These are phyloP conservation scores for Delphinella strobiligena DNA, from an alignment of 2,329 filamentous ascomycete species.

Conservation along the genomic window DNA sequence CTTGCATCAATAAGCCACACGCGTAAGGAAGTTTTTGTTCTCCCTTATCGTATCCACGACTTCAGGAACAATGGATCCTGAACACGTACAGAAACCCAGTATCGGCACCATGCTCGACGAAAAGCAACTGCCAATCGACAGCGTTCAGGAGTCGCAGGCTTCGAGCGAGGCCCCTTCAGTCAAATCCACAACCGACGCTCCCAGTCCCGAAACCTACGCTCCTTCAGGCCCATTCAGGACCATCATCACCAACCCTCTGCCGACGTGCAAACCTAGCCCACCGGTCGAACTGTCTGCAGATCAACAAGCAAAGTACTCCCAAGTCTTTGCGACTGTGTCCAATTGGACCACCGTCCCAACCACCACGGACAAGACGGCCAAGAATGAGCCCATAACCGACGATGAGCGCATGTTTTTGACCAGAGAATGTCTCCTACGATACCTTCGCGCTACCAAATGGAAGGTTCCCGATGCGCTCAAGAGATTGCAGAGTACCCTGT, in stretches of 20 bases:
- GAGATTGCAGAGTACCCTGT: slow-evolving; percentile 67
- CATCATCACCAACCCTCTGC: slow-evolving; percentile 20
- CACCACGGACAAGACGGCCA: slow-evolving; percentile 45
- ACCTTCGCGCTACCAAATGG: slow-evolving; percentile 92
- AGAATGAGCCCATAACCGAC: slow-evolving; percentile 57
- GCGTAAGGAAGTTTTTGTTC: no score
- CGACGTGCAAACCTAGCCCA: slow-evolving; percentile 45
- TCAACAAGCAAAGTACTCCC: slow-evolving; percentile 70
- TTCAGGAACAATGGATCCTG: slow-evolving; percentile 1
- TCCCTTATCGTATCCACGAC: not conserved
- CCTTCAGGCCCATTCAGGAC: slow-evolving; percentile 19
- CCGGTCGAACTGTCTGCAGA: slow-evolving; percentile 56
- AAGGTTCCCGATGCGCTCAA: slow-evolving; percentile 60
- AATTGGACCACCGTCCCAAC: slow-evolving; percentile 60
- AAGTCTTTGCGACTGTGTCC: slow-evolving; percentile 58
- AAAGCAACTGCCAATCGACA: not conserved
- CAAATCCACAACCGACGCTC: slow-evolving; percentile 9
- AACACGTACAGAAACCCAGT: slow-evolving; percentile 1
- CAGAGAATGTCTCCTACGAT: slow-evolving; percentile 81
- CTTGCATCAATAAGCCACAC: no score
- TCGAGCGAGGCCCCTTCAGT: slow-evolving; percentile 10
- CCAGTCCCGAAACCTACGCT: slow-evolving; percentile 13
- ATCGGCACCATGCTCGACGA: slow-evolving; percentile 3
- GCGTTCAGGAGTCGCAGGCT: slow-evolving; percentile 2
- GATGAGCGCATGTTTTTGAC: slow-evolving; percentile 82